These are phyloP conservation scores for Boletus vermiculosoides DNA, from an alignment of 768 basidiomycete genomes.

Conservation along the genomic window DNA sequence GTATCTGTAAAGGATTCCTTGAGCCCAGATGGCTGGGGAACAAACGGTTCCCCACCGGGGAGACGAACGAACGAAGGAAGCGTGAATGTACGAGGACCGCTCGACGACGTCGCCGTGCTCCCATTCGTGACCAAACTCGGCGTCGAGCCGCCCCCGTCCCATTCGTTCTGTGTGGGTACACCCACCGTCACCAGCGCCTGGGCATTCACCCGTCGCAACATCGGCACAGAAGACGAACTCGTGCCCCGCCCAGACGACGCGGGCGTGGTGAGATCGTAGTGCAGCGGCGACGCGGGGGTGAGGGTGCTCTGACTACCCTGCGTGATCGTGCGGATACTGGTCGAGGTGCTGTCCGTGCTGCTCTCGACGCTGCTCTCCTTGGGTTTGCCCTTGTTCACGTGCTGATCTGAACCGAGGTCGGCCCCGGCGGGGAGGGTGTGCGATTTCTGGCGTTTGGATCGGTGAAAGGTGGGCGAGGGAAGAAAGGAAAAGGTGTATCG, in stretches of 20 bases:
- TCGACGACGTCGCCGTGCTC: conserved; percentile 20
- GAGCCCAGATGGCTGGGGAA: conserved; percentile 20
- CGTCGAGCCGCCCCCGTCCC: conserved; percentile 14
- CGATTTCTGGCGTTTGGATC: conserved; percentile 21
- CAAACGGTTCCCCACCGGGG: conserved; percentile 5
- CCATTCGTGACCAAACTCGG: conserved; percentile 24
- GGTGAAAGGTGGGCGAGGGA: conserved; percentile 18
- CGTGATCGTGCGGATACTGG: conserved; percentile 20
- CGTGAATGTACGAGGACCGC: conserved; percentile 1
- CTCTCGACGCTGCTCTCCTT: conserved; percentile 5
- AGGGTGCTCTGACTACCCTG: conserved; percentile 24
- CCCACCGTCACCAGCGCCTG: conserved; percentile 9
- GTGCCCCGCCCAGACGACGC: conserved; percentile 8
- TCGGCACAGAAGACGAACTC: conserved; percentile 10
- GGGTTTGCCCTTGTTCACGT: neutral
- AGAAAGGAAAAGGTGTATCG: conserved; percentile 29
- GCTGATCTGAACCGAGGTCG: neutral
- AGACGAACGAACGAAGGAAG: conserved; percentile 5
- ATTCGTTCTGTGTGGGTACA: neutral
- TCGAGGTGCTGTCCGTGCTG: conserved; percentile 22
- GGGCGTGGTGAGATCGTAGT: conserved; percentile 7
- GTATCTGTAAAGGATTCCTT: conserved; percentile 20
- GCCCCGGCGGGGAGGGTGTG: neutral
- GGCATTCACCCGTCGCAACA: conserved; percentile 20
- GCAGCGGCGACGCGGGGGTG: neutral